phyloP scores from a whole-genome alignment of 2,329 filamentous ascomycete species.

The Aureobasidium sp. region DNA sequence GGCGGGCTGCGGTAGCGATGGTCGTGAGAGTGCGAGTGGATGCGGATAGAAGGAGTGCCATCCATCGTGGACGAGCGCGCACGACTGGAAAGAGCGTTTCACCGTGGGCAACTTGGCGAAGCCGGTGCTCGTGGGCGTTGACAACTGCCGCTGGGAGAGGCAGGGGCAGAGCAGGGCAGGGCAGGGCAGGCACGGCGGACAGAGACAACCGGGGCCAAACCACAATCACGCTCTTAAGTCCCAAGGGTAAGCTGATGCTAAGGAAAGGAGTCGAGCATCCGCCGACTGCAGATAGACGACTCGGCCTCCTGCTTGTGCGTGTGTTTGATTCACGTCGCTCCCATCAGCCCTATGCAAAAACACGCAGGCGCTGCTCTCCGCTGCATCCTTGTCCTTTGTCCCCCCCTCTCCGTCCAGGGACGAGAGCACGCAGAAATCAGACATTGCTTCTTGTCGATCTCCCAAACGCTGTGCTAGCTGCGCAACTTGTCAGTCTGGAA shows the following conservation, averaged over 20 bases:
- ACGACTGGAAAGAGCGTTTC: slow-evolving; percentile 5
- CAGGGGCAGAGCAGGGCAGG: background rate
- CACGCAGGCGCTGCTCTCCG: background rate
- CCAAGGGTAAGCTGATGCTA: slow-evolving; percentile 7
- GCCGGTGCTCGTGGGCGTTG: slow-evolving; percentile 2
- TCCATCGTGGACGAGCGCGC: background rate
- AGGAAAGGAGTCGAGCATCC: slow-evolving; percentile 7
- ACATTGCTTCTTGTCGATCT: background rate
- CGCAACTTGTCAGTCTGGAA: background rate
- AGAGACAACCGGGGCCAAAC: background rate
- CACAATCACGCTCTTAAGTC: background rate
- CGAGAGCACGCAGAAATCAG: background rate
- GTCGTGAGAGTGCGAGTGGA: slow-evolving; percentile 22
- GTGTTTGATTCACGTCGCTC: background rate
- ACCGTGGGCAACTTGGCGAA: slow-evolving; percentile 1
- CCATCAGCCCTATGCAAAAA: slow-evolving; percentile 8
- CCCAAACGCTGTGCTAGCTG: slow-evolving; percentile 4
- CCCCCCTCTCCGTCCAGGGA: background rate
- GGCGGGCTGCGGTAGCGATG: slow-evolving; percentile 29
- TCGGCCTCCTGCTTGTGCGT: background rate
- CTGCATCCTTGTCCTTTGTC: background rate
- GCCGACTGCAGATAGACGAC: background rate
- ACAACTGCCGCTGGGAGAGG: background rate
- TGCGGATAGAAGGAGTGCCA: slow-evolving; percentile 27
- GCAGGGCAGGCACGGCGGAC: background rate